Conservation (phyloP, 768 basidiomycete species). For the Termitomyces sp. region DNA sequence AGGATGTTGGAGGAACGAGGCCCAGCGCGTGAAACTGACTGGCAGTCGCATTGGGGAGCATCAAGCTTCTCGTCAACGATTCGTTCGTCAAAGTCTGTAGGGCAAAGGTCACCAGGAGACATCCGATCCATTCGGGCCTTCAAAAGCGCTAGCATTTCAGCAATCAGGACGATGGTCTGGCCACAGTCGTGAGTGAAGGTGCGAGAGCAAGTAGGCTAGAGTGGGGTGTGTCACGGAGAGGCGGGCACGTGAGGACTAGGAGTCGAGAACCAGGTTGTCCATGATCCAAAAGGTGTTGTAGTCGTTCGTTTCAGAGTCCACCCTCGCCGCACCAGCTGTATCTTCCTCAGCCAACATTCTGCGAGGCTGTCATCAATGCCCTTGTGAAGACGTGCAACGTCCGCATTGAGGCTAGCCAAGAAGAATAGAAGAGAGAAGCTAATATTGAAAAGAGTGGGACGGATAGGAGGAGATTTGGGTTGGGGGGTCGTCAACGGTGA, state of each 20-base stretch:
- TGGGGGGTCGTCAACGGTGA: constrained; percentile 21
- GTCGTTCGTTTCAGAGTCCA: constrained; percentile 19
- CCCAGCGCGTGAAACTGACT: constrained; percentile 13
- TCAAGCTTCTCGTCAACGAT: constrained; percentile 22
- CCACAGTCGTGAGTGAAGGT: constrained; percentile 19
- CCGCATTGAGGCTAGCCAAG: constrained; percentile 18
- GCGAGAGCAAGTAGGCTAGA: constrained; percentile 14
- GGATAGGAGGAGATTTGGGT: constrained; percentile 4
- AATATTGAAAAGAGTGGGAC: constrained; percentile 20
- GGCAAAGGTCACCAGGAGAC: constrained; percentile 8
- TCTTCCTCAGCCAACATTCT: constrained; percentile 20
- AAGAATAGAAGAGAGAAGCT: constrained; percentile 6
- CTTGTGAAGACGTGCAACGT: constrained; percentile 30
- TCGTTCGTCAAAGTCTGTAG: constrained; percentile 11
- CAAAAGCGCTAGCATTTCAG: constrained; percentile 13
- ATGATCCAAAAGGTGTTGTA: constrained; percentile 14
- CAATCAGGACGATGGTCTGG: constrained; percentile 29
- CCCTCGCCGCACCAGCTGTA: constrained; percentile 22
- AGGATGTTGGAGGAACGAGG: constrained; percentile 9
- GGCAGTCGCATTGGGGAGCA: constrained; percentile 20
- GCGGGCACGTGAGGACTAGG: constrained; percentile 10
- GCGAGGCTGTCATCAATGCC: constrained; percentile 14
- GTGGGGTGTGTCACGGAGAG: constrained; percentile 13
- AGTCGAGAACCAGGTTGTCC: constrained; percentile 13
- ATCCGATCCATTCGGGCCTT: constrained; percentile 7